Conservation (phyloP, 2,329 filamentous ascomycete species). For the Fusarium longipes region DNA sequence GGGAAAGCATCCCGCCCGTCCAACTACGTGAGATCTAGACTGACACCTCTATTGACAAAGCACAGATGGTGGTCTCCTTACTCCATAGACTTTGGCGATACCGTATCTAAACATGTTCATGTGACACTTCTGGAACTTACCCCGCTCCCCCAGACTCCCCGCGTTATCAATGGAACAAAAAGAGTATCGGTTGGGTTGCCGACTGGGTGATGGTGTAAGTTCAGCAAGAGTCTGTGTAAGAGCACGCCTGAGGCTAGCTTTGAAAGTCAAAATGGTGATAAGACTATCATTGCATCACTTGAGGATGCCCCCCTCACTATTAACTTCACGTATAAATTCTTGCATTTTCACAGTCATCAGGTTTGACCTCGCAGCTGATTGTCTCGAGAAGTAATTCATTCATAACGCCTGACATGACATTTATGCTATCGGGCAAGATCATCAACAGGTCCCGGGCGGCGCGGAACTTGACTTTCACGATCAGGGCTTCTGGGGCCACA, state of each 20-base stretch:
- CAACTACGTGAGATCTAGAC: slow-evolving; percentile 8
- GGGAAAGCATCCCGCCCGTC: slow-evolving; percentile 28
- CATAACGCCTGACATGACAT: slow-evolving; percentile 26
- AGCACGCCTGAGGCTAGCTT: background rate
- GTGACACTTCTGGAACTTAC: slow-evolving; percentile 19
- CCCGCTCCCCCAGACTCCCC: slow-evolving; percentile 36
- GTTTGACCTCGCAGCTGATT: background rate
- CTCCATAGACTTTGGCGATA: slow-evolving; percentile 10
- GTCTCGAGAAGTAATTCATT: background rate
- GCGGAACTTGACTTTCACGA: slow-evolving; percentile 20
- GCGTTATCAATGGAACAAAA: slow-evolving; percentile 11
- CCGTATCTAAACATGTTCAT: slow-evolving; percentile 6
- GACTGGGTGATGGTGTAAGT: slow-evolving; percentile 15
- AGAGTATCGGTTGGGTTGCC: slow-evolving; percentile 26
- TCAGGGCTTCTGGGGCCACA: slow-evolving; percentile 2
- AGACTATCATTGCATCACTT: slow-evolving; percentile 14
- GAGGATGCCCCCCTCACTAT: background rate
- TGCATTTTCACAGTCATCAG: background rate
- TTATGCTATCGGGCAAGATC: slow-evolving; percentile 18
- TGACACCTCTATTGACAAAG: slow-evolving; percentile 3
- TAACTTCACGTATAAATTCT: background rate
- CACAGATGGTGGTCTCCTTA: slow-evolving; percentile 13
- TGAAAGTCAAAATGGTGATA: slow-evolving; percentile 24
- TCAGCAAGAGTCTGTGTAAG: background rate
- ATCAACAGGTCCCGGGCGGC: slow-evolving; percentile 23